A percentile compares a stretch with the other conserved stretches of the same genome.
Conservation (phyloP, 352 stramenopile genomes). For the Achlya hypogyna region DNA sequence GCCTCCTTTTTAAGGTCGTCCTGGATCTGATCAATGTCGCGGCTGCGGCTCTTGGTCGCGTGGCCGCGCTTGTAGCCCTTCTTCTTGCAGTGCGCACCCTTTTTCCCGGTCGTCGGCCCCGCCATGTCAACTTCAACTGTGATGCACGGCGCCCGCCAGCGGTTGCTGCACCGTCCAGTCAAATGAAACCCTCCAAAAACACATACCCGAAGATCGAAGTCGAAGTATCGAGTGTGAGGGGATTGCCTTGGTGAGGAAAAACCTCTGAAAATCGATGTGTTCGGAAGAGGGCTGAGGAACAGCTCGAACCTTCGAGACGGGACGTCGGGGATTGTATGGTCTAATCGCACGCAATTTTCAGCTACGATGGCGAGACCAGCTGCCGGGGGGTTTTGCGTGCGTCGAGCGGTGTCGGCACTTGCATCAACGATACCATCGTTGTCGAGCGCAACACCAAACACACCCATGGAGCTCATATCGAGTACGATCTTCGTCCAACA, state of each 20-base stretch:
- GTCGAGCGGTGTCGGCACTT: too few relatives aligned
- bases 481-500: too few relatives aligned
- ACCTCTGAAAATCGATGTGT: neutral
- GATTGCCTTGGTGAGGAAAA: neutral
- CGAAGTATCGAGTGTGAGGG: neutral
- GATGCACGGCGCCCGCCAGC: neutral
- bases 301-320: neutral
- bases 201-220: neutral
- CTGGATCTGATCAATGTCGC: slow-evolving; percentile 83
- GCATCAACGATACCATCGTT: too few relatives aligned
- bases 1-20: slow-evolving; percentile 69
- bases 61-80: slow-evolving; percentile 82
- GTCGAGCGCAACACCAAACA: too few relatives aligned
- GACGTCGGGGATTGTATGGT: neutral
- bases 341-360: neutral
- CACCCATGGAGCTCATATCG: too few relatives aligned
- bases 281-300: neutral
- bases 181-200: neutral
- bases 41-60: slow-evolving; percentile 65
- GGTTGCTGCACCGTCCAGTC: neutral
- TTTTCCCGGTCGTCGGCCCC: slow-evolving; percentile 10
- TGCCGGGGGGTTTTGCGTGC: too few relatives aligned
- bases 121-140: slow-evolving; percentile 3
- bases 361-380: too few relatives aligned
- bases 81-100: slow-evolving; percentile 42